These are phyloP conservation scores for Candida yuanshanica DNA, from an alignment of 805 yeast species.

Conservation along the genomic window DNA sequence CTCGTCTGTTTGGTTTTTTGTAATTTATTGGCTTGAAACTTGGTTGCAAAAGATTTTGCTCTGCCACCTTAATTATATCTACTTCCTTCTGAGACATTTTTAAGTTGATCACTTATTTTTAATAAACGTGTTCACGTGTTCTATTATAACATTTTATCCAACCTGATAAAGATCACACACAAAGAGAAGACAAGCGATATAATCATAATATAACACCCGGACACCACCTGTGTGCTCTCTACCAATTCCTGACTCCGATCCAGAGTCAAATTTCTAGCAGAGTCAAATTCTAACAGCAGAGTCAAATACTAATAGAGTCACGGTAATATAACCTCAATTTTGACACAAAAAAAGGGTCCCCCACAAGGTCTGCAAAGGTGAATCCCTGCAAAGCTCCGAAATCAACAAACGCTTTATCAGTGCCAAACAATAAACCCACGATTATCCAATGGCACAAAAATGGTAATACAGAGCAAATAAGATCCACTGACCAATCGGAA, in stretches of 20 bases:
- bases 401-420: too few species aligned
- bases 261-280: constrained; percentile 1
- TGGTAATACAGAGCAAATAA: neutral
- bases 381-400: too few species aligned
- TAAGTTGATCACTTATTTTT: neutral
- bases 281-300: neutral
- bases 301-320: neutral
- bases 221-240: neutral
- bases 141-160: neutral
- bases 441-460: neutral
- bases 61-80: constrained; percentile 11
- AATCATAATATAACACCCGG: too few species aligned
- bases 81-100: constrained; percentile 1
- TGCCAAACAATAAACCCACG: too few species aligned
- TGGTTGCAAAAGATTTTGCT: constrained; percentile 27
- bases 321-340: neutral
- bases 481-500: constrained; percentile 12
- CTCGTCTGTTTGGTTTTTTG: constrained; percentile 51
- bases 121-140: too few species aligned
- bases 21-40: constrained; percentile 55
- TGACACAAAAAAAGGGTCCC: neutral
- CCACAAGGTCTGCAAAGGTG: too few species aligned
- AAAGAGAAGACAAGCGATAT: too few species aligned
- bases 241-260: too few species aligned
- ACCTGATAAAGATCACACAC: neutral